phyloP scores from a whole-genome alignment of 148 eudicot genomes.

The Mesembryanthemum crystallinum region DNA sequence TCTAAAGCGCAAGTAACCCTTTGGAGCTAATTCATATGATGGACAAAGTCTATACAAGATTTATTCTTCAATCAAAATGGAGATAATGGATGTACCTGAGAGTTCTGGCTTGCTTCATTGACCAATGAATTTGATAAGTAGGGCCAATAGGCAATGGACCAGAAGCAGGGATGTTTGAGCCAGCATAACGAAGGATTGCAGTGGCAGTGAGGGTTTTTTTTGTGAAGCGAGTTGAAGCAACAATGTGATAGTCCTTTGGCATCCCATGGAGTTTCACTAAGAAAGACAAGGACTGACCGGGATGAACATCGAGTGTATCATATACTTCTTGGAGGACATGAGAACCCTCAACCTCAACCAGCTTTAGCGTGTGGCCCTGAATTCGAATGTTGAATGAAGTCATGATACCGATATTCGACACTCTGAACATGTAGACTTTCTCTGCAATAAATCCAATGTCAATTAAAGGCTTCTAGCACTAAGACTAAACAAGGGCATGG shows the following conservation, averaged over 20 bases:
- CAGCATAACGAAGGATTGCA: conserved; percentile 48
- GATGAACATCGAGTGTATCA: conserved; percentile 75
- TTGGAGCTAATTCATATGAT: no score
- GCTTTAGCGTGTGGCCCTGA: conserved; percentile 56
- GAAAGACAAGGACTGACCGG: conserved; percentile 69
- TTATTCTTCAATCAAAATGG: no score
- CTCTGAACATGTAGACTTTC: conserved; percentile 61
- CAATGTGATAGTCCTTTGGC: conserved; percentile 61
- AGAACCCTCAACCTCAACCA: conserved; percentile 78
- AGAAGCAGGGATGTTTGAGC: conserved; percentile 42
- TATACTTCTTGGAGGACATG: conserved; percentile 69
- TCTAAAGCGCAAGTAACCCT: no score
- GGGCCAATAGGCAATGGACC: conserved; percentile 64
- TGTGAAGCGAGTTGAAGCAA: conserved; percentile 70
- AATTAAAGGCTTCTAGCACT: neutral
- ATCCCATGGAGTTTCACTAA: conserved; percentile 46
- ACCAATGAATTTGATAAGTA: conserved; percentile 71
- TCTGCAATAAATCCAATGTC: conserved; percentile 34
- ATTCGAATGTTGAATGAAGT: conserved; percentile 73
- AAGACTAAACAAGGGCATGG: neutral
- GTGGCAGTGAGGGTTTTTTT: conserved; percentile 44
- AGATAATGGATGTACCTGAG: conserved; percentile 42
- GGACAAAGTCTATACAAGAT: no score
- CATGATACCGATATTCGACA: conserved; percentile 62
- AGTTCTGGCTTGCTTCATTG: conserved; percentile 87